These are phyloP conservation scores for Eleusine coracana DNA, from an alignment of 176 grass and related monocot genomes.

Conservation along the genomic window DNA sequence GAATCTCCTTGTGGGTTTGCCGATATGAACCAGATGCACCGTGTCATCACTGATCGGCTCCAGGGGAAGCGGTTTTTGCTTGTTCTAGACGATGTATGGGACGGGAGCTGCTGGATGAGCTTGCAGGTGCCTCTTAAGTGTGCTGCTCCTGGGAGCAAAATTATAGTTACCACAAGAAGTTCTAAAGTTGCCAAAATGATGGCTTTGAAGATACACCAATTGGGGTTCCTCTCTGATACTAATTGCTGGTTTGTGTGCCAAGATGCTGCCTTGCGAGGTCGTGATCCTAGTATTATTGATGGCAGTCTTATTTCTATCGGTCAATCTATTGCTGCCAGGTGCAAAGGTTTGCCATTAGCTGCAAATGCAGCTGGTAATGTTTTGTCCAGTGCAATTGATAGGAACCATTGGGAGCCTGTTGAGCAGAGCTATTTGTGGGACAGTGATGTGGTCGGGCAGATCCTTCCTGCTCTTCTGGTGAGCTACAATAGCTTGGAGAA, in stretches of 20 bases:
- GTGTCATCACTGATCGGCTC: too few relatives aligned
- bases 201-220: neutral
- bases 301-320: conserved; percentile 19
- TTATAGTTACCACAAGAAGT: conserved; percentile 43
- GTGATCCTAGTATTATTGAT: conserved; percentile 12
- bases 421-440: conserved; percentile 43
- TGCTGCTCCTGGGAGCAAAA: conserved; percentile 40
- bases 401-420: conserved; percentile 40
- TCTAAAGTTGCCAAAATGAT: conserved; percentile 39
- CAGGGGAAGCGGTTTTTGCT: too few relatives aligned
- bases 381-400: conserved; percentile 22
- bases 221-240: conserved; percentile 35
- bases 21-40: too few relatives aligned
- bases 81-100: too few relatives aligned
- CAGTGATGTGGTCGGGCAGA: conserved; percentile 19
- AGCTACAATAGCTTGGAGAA: conserved; percentile 36
- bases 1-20: too few relatives aligned
- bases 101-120: too few relatives aligned
- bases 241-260: conserved; percentile 42
- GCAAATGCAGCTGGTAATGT: conserved; percentile 47
- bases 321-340: conserved; percentile 24
- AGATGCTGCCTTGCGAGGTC: conserved; percentile 31
- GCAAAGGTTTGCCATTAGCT: conserved; percentile 43
- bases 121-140: neutral
- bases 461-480: conserved; percentile 42